Conservation (phyloP, 768 basidiomycete genomes). For the Termitomyces sp. region DNA sequence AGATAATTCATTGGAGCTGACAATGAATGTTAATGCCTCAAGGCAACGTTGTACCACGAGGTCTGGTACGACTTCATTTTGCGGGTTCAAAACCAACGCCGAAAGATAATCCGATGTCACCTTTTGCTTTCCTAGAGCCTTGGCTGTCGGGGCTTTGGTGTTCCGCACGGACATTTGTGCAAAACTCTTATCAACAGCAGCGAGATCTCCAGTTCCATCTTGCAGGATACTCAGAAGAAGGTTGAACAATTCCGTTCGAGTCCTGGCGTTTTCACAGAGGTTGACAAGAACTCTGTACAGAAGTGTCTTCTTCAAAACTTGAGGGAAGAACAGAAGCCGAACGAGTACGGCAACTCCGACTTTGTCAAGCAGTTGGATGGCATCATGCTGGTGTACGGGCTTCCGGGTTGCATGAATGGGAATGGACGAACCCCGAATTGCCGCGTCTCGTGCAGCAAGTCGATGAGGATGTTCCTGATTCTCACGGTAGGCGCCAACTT, state of each 20-base stretch:
- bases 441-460: constrained; percentile 23
- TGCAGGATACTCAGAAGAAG: constrained; percentile 91
- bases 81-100: constrained; percentile 45
- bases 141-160: constrained; percentile 47
- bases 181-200: constrained; percentile 90
- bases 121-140: constrained; percentile 70
- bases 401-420: constrained; percentile 40
- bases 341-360: constrained; percentile 84
- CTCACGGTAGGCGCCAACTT: constrained; percentile 73
- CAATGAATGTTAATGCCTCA: constrained; percentile 86
- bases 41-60: constrained; percentile 92
- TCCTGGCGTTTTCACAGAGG: constrained; percentile 91
- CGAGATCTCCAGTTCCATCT: constrained; percentile 91
- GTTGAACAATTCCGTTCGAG: constrained; percentile 90
- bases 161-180: constrained; percentile 82
- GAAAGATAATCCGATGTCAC: constrained; percentile 47
- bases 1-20: constrained; percentile 77
- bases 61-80: constrained; percentile 84
- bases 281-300: constrained; percentile 91
- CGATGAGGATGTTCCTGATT: constrained; percentile 33
- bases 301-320: constrained; percentile 79
- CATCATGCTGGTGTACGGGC: constrained; percentile 64
- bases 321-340: constrained; percentile 94
- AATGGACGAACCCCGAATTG: constrained; percentile 25
- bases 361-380: constrained; percentile 91